Conservation (phyloP, 2,329 filamentous ascomycete genomes). For the Diplodia mutila region DNA sequence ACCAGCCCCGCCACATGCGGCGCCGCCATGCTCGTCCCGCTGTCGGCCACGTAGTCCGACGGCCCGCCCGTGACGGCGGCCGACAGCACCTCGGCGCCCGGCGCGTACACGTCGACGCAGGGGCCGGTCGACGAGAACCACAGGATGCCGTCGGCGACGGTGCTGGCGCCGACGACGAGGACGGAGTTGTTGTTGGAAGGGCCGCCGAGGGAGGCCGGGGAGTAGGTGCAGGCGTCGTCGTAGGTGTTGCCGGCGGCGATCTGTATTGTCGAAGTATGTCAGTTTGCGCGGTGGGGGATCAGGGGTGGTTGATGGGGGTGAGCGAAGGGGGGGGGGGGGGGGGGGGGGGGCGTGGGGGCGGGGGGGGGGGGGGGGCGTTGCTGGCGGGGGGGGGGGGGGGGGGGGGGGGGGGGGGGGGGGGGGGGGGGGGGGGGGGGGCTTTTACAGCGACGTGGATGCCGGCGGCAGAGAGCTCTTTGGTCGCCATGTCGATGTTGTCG, state of each 20-base stretch:
- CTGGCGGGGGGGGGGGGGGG: too few species aligned
- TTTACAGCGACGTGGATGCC: conserved; percentile 27
- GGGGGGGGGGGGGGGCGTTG: too few species aligned
- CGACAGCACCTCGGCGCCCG: conserved; percentile 44
- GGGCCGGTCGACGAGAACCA: conserved; percentile 43
- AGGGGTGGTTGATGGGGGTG: too few species aligned
- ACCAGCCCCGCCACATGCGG: conserved; percentile 68
- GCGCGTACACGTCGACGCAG: conserved; percentile 44
- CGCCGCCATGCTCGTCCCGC: conserved; percentile 65
- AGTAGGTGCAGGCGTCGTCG: conserved; percentile 33
- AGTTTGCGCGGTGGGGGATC: too few species aligned
- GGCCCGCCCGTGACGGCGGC: conserved; percentile 45
- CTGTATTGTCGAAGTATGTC: too few species aligned
- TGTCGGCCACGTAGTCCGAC: conserved; percentile 48
- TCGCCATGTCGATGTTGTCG: conserved; percentile 12
- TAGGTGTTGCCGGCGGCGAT: conserved; percentile 42
- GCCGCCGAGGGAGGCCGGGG: conserved; percentile 34
- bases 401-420: not conserved
- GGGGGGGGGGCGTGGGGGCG: too few species aligned
- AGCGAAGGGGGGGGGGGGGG: too few species aligned
- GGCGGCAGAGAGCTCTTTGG: not conserved
- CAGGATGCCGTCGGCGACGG: conserved; percentile 36
- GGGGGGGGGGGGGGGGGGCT: not conserved
- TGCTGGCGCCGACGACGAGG: conserved; percentile 45
- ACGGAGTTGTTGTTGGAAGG: conserved; percentile 40